Conservation (phyloP, 306 rosid species). For the Inga laurina region DNA sequence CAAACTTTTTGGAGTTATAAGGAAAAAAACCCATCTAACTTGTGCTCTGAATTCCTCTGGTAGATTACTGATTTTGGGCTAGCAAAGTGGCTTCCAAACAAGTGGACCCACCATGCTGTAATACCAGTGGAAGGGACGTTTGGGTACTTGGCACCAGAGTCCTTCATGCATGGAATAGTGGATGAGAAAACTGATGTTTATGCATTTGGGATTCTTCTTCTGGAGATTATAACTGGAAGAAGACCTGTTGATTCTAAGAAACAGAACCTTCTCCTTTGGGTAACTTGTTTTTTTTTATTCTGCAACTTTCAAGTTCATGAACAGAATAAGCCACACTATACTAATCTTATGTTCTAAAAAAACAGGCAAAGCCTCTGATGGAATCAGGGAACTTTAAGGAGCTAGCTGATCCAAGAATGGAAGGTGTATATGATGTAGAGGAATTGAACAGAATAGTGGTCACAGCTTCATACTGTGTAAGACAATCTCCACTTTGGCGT, state of each 20-base stretch:
- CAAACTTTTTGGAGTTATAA: background rate
- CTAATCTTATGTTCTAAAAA: background rate
- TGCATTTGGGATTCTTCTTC: slow-evolving; percentile 82
- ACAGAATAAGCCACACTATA: background rate
- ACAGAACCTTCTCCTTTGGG: slow-evolving; percentile 89
- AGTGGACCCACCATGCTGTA: slow-evolving; percentile 96
- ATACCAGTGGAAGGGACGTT: slow-evolving; percentile 94
- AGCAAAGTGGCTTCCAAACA: slow-evolving; percentile 99
- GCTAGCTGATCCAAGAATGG: slow-evolving; percentile 73
- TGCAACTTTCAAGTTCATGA: background rate
- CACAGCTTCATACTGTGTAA: slow-evolving; percentile 84
- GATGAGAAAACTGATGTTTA: slow-evolving; percentile 92
- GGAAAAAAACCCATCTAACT: background rate
- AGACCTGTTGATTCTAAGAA: slow-evolving; percentile 89
- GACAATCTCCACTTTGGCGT: slow-evolving; percentile 75
- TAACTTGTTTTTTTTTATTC: slow-evolving; percentile 24
- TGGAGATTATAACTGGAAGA: slow-evolving; percentile 86
- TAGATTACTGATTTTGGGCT: slow-evolving; percentile 94
- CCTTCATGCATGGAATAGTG: slow-evolving; percentile 89
- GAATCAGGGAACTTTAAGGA: slow-evolving; percentile 73
- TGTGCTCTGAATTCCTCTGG: background rate
- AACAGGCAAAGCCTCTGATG: slow-evolving; percentile 79
- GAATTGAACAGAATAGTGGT: slow-evolving; percentile 62
- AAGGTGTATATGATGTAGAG: slow-evolving; percentile 62
- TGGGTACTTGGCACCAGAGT: slow-evolving; percentile 94